phyloP scores from a whole-genome alignment of 2,329 filamentous ascomycete species.

The Neopestalotiopsis sp. region DNA sequence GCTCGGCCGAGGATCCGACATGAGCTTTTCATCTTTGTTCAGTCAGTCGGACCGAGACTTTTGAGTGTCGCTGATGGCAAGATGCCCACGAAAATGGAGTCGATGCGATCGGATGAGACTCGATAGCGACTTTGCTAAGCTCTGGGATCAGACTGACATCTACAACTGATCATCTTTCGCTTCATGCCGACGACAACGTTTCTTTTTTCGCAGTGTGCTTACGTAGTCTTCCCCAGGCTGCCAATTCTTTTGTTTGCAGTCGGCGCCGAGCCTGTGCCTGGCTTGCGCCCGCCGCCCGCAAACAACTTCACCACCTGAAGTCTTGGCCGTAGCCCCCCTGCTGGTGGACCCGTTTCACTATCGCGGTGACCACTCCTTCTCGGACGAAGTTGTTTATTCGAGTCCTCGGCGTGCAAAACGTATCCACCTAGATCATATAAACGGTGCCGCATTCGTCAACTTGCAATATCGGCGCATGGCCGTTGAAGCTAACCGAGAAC shows the following conservation, averaged over 20 bases:
- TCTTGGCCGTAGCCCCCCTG: not conserved
- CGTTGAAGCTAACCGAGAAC: conserved; percentile 10
- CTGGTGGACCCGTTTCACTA: conserved; percentile 14
- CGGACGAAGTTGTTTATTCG: conserved; percentile 14
- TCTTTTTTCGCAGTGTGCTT: not conserved
- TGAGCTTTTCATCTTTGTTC: not conserved
- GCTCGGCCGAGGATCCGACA: not conserved
- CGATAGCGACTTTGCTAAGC: not conserved
- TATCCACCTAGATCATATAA: conserved; percentile 5
- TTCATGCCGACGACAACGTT: conserved; percentile 1
- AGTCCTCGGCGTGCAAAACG: conserved; percentile 16
- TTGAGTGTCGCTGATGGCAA: not conserved
- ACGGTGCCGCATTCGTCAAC: conserved; percentile 10
- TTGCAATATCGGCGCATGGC: conserved; percentile 15
- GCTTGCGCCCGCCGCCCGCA: not conserved
- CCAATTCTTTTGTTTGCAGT: not conserved
- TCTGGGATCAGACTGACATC: not conserved
- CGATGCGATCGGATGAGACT: not conserved
- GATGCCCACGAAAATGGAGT: not conserved
- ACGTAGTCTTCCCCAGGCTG: not conserved
- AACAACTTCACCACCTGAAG: not conserved
- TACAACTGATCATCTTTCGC: not conserved
- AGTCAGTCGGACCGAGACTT: not conserved
- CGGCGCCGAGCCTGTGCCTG: not conserved
- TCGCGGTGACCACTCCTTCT: conserved; percentile 7